Evolutionary conservation across 1,284 basidiomycete genomes (phyloP), one percentile per base, ranked within the genome.

Genomic region (Anthracocystis walkeri): DNA sequence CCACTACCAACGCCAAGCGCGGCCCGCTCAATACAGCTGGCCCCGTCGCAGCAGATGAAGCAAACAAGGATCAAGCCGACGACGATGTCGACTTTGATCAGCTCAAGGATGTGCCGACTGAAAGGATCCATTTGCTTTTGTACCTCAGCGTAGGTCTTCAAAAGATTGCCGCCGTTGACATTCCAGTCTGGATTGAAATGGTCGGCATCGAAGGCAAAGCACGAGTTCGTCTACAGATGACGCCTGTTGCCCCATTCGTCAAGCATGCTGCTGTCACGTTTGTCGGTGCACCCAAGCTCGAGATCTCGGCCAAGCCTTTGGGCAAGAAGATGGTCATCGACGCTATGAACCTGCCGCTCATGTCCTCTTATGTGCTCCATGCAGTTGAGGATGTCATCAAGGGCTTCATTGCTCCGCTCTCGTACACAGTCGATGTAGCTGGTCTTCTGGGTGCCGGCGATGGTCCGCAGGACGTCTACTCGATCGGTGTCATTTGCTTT

Each of bases 271-370:
- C 81, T 11, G 61, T 83, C 65, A 78, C 74, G 6, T 80, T 83
- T 52, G 73, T 80, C 31, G 79, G 69, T 7, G 57, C 71, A 14
- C 82, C 82, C 25, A 72, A 70, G 51, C 67, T 83, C 49, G 82
- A 83, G 59, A 79, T 83, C 25, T 78, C 78, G 16, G 82, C 82
- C 35, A 78, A 78, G 64, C 82, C 82, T 2, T 49, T 83, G 41
- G 81, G 82, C 46, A 65, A 72, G 40, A 74, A 77, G 50, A 83
- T 82, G 81, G 65, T 83, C 40, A 74, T 83, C n/a, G 81, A 83
- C 48, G 82, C 79, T 31, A 83, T 83, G 82, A 75, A 83, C 41
- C 54, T 83, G 54, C 82, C 82, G 3, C 62, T 83, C 57, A 78
- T 83, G 65, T 77, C 79, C 2, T 61, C 65, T 5, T 83, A 83